These are phyloP conservation scores for Suaeda aralocaspica DNA, from an alignment of 148 eudicot species.

Conservation along the genomic window DNA sequence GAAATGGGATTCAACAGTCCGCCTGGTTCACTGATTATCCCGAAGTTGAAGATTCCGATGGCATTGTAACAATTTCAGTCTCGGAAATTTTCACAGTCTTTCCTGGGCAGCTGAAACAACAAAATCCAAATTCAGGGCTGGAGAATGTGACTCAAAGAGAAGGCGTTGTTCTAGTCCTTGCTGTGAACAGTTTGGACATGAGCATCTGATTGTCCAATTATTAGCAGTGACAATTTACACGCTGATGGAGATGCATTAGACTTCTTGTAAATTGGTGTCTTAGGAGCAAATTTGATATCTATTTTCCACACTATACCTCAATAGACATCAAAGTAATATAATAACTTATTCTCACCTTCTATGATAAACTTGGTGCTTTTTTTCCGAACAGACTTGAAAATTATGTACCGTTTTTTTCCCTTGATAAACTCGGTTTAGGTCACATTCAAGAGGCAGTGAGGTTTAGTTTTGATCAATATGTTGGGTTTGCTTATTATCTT, in stretches of 20 bases:
- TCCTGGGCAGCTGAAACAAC: conserved; percentile 49
- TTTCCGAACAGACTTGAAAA: too few species aligned
- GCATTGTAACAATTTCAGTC: conserved; percentile 45
- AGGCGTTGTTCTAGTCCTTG: conserved; percentile 51
- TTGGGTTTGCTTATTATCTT: too few species aligned
- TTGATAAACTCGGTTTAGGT: too few species aligned
- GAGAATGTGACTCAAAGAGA: conserved; percentile 35
- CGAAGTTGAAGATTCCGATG: conserved; percentile 68
- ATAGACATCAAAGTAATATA: background rate
- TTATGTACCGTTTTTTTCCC: too few species aligned
- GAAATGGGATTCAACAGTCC: conserved; percentile 49
- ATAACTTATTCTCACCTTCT: background rate
- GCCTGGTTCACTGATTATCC: conserved; percentile 46
- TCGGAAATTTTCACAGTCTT: conserved; percentile 35
- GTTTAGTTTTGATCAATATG: too few species aligned
- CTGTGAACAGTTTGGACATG: conserved; percentile 60
- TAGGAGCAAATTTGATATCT: background rate
- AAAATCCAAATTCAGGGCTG: conserved; percentile 40
- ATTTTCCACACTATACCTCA: background rate
- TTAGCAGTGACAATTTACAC: conserved; percentile 43
- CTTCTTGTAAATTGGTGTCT: conserved; percentile 36
- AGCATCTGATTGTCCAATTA: conserved; percentile 50
- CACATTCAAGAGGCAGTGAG: too few species aligned
- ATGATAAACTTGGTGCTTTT: background rate
- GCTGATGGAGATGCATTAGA: conserved; percentile 53